Conservation (phyloP, 2,329 filamentous ascomycete species). For the Colletotrichum aenigma region DNA sequence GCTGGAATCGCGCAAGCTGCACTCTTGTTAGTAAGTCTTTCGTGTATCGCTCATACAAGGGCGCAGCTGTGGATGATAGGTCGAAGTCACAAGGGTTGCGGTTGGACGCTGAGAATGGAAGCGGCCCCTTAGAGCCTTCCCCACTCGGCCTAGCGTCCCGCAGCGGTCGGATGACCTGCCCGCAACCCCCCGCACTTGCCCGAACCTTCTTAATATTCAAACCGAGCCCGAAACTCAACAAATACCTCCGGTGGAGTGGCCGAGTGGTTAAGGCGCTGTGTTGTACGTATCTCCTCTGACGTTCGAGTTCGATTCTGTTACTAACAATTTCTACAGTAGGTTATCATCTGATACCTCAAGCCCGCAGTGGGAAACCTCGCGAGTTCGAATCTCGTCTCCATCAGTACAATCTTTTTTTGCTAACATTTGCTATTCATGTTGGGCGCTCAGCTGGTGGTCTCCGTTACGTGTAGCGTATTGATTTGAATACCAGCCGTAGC, state of each 20-base stretch:
- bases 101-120: not conserved
- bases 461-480: too few relatives aligned
- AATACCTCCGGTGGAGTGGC: not conserved
- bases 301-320: not conserved
- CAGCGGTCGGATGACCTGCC: not conserved
- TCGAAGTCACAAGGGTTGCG: not conserved
- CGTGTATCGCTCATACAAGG: not conserved
- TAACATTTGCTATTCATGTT: not conserved
- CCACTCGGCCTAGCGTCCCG: not conserved
- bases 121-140: not conserved
- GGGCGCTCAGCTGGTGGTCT: not conserved
- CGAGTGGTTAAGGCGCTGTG: not conserved
- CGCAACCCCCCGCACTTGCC: not conserved
- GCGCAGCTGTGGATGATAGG: not conserved
- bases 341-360: not conserved
- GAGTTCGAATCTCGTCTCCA: slow-evolving; percentile 21
- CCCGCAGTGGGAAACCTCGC: slow-evolving; percentile 20
- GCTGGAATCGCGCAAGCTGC: not conserved
- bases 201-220: not conserved
- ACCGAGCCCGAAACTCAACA: rapidly evolving
- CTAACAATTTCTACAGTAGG: not conserved
- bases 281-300: not conserved
- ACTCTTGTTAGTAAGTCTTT: not conserved
- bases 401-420: not conserved
- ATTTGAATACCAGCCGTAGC: not conserved